Evolutionary conservation across 352 stramenopile species (phyloP).

Genomic region (Aphanomyces astaci): DNA sequence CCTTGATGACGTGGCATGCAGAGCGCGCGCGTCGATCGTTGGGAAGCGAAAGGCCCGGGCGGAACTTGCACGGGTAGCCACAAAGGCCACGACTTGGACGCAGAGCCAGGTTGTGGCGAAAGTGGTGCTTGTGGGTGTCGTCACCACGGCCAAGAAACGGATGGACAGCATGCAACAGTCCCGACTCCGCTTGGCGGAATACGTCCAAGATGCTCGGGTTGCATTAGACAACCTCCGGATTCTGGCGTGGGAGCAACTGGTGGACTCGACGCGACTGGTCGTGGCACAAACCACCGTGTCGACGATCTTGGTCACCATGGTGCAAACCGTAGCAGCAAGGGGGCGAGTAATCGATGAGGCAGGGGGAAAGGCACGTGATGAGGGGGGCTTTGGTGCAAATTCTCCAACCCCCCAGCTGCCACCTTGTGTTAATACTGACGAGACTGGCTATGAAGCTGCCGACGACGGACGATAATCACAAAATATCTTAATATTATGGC

Average conservation of each 20-base stretch:
- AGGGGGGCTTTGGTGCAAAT: too few species aligned
- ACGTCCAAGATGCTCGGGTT: not conserved
- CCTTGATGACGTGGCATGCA: not conserved
- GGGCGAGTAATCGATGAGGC: too few species aligned
- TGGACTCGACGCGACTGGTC: not conserved
- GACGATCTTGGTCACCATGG: constrained; percentile 4
- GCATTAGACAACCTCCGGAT: not conserved
- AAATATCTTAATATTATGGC: too few species aligned
- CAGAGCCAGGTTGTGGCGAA: not conserved
- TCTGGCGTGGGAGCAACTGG: not conserved
- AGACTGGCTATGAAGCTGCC: too few species aligned
- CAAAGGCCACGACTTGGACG: not conserved
- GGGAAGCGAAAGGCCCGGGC: not conserved
- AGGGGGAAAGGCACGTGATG: too few species aligned
- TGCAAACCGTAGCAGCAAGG: not conserved
- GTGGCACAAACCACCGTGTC: not conserved
- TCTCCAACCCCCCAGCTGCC: too few species aligned
- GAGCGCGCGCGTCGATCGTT: not conserved
- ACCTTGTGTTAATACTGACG: too few species aligned
- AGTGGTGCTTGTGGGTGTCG: not conserved
- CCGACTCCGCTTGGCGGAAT: not conserved
- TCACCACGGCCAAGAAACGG: not conserved
- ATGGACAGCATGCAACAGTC: not conserved
- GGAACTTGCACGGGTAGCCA: not conserved
- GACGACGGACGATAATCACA: too few species aligned